Conservation (phyloP, 352 stramenopile species). For the Phytophthora sp. region DNA sequence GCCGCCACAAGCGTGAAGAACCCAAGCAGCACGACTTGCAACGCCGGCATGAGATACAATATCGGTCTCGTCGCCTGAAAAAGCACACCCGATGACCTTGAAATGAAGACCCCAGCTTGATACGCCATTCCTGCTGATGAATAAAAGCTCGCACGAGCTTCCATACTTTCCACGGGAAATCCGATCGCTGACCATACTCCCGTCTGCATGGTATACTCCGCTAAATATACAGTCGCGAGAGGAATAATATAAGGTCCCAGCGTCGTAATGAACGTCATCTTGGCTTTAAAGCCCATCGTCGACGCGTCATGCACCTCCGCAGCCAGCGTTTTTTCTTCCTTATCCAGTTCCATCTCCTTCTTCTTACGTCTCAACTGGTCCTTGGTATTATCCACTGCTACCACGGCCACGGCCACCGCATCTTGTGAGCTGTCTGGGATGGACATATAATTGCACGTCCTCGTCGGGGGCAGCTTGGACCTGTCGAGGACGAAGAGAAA, state of each 20-base stretch:
- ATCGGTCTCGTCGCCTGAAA: constrained; percentile 72
- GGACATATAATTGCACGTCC: constrained; percentile 45
- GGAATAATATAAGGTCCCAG: constrained; percentile 93
- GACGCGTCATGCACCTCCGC: constrained; percentile 34
- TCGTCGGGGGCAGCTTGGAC: constrained; percentile 44
- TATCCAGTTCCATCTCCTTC: constrained; percentile 17
- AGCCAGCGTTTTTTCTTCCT: neutral
- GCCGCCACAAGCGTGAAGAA: constrained; percentile 89
- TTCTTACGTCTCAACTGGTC: constrained; percentile 29
- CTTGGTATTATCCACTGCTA: neutral
- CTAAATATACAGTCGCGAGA: constrained; percentile 92
- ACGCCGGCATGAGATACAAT: constrained; percentile 89
- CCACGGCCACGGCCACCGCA: constrained; percentile 3
- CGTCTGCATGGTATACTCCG: constrained; percentile 94
- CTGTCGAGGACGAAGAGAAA: constrained; percentile 74
- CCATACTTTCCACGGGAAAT: constrained; percentile 84
- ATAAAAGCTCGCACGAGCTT: constrained; percentile 89
- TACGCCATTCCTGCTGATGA: constrained; percentile 91
- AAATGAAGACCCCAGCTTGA: constrained; percentile 94
- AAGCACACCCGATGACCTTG: constrained; percentile 87
- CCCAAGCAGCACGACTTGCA: constrained; percentile 87
- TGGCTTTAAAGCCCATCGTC: constrained; percentile 56
- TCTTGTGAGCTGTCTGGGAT: constrained; percentile 45
- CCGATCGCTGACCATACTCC: constrained; percentile 95
- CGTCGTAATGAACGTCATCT: constrained; percentile 76